A percentile compares a stretch with the other conserved stretches of the same genome.
Conservation (phyloP, 2,329 filamentous ascomycete species). For the Cryphonectria nitschkei region DNA sequence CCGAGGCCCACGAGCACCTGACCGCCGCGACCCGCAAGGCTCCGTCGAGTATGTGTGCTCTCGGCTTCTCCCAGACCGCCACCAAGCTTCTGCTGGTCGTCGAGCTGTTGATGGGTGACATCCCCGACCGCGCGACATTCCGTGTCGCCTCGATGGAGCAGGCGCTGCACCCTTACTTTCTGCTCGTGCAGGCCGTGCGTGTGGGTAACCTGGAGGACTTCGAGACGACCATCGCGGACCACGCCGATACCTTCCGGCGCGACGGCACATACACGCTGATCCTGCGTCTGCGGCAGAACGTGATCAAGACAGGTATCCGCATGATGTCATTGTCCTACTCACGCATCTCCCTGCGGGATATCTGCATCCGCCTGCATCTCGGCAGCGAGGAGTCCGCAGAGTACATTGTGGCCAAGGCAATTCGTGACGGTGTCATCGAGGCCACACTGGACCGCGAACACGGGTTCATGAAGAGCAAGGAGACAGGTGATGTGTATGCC, state of each 20-base stretch:
- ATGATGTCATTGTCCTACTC: conserved; percentile 99
- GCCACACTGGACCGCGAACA: conserved; percentile 91
- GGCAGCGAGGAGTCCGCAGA: conserved; percentile 97
- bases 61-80: conserved; percentile 93
- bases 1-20: conserved; percentile 92
- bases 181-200: conserved; percentile 91
- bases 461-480: conserved; percentile 98
- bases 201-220: conserved; percentile 97
- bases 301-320: conserved; percentile 98
- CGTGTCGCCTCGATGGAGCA: conserved; percentile 85
- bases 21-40: conserved; percentile 94
- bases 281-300: conserved; percentile 92
- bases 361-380: conserved; percentile 91
- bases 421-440: conserved; percentile 96
- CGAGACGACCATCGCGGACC: conserved; percentile 79
- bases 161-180: conserved; percentile 88
- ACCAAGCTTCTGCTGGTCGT: conserved; percentile 97
- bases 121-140: conserved; percentile 93
- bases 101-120: conserved; percentile 97
- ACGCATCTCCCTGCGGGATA: conserved; percentile 93
- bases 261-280: conserved; percentile 97
- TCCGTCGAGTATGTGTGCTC: conserved; percentile 83
- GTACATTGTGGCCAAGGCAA: conserved; percentile 99
- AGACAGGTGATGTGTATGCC: conserved; percentile 92
- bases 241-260: conserved; percentile 83